A percentile compares a stretch with the other conserved stretches of the same genome.
Conservation (phyloP, 441 rosid species). For the Erysimum cheiri region DNA sequence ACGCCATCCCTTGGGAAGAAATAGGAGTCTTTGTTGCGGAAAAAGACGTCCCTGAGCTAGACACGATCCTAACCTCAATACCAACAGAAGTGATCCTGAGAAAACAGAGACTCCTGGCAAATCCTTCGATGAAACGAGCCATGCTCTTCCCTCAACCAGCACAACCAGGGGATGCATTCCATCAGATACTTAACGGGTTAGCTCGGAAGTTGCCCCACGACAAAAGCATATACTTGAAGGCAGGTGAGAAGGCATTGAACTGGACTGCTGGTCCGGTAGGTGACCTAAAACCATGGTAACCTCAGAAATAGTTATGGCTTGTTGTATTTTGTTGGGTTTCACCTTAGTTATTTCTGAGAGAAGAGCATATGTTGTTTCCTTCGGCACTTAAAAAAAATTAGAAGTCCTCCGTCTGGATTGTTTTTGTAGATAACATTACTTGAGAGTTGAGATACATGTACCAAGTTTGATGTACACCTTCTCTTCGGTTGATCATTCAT, state of each 20-base stretch:
- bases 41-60: constrained; percentile 78
- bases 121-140: constrained; percentile 87
- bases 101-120: constrained; percentile 88
- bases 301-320: neutral
- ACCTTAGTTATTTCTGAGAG: constrained; percentile 11
- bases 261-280: constrained; percentile 89
- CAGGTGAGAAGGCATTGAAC: constrained; percentile 62
- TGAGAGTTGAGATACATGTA: neutral
- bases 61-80: constrained; percentile 79
- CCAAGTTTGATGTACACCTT: neutral
- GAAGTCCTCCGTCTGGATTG: constrained; percentile 11
- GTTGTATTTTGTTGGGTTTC: constrained; percentile 11
- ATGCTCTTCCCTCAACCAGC: constrained; percentile 95
- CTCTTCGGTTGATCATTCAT: neutral
- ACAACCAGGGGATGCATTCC: constrained; percentile 87
- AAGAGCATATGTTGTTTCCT: constrained; percentile 15
- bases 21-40: constrained; percentile 87
- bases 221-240: constrained; percentile 52
- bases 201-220: constrained; percentile 83
- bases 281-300: constrained; percentile 89
- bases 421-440: constrained; percentile 36
- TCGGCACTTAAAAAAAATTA: neutral
- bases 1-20: constrained; percentile 96
- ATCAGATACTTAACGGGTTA: constrained; percentile 85
- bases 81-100: constrained; percentile 73